Percentiles rank a stretch among this genome's conserved stretches.
phyloP scores from a whole-genome alignment of 1,284 basidiomycete species.

The Peniophora sp. region DNA sequence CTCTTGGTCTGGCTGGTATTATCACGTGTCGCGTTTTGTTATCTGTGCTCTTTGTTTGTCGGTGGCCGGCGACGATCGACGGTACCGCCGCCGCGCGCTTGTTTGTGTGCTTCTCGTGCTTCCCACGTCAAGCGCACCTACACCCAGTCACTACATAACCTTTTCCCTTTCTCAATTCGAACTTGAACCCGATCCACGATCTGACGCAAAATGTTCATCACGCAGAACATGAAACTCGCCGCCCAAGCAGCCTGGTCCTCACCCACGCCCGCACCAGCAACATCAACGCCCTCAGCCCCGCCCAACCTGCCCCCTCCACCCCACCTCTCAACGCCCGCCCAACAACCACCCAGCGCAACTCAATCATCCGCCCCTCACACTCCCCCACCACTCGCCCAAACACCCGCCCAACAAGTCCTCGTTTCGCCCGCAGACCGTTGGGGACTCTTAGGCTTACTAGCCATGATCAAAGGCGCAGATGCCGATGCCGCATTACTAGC shows the following conservation, averaged over 20 bases:
- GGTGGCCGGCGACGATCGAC: not conserved
- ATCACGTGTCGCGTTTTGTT: not conserved
- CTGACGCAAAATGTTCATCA: constrained; percentile 25
- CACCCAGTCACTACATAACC: no score
- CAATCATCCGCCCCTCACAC: constrained; percentile 18
- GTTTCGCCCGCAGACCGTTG: constrained; percentile 93
- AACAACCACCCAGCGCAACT: constrained; percentile 19
- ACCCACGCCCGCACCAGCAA: constrained; percentile 5
- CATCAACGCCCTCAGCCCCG: constrained; percentile 13
- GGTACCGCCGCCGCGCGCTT: not conserved
- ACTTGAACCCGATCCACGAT: constrained; percentile 2
- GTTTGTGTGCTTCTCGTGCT: constrained; percentile 14
- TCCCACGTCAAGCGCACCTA: constrained; percentile 19
- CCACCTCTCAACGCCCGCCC: not conserved
- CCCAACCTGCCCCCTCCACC: constrained; percentile 6
- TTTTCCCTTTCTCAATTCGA: no score
- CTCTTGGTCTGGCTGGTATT: no score
- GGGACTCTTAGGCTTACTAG: constrained; percentile 84
- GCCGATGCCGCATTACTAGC: constrained; percentile 81
- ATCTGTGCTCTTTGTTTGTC: not conserved
- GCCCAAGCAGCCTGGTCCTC: constrained; percentile 47
- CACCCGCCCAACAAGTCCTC: constrained; percentile 92
- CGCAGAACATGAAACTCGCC: constrained; percentile 45
- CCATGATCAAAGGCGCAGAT: constrained; percentile 89
- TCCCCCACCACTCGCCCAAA: constrained; percentile 39